A percentile compares a stretch with the other conserved stretches of the same genome.
Conservation (phyloP, 768 basidiomycete genomes). For the Gymnopilus junonius region DNA sequence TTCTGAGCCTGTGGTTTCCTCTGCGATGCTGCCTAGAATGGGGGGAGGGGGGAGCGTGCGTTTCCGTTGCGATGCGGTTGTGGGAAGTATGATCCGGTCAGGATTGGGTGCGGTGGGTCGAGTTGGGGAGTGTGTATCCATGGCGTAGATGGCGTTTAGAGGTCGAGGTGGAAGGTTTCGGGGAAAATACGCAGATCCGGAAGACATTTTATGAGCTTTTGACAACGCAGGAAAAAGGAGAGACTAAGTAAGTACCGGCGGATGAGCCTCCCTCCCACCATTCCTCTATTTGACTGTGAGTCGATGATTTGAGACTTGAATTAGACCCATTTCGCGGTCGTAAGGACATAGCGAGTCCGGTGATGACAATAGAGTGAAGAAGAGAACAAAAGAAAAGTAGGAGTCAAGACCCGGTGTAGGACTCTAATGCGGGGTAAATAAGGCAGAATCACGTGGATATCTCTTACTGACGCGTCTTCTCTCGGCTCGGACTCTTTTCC, state of each 20-base stretch:
- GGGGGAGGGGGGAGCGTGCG: too few relatives aligned
- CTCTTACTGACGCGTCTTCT: too few relatives aligned
- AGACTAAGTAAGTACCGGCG: slow-evolving; percentile 17
- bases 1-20: slow-evolving; percentile 23
- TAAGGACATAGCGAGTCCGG: slow-evolving; percentile 16
- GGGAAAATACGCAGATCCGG: not conserved
- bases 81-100: too few relatives aligned
- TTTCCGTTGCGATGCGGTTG: too few relatives aligned
- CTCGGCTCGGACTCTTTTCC: too few relatives aligned
- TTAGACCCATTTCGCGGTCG: slow-evolving; percentile 20
- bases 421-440: not conserved
- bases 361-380: slow-evolving; percentile 21
- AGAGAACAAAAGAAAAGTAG: not conserved
- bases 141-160: not conserved
- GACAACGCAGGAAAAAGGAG: not conserved
- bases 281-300: slow-evolving; percentile 18
- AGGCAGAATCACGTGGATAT: slow-evolving; percentile 6
- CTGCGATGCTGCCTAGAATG: slow-evolving; percentile 27
- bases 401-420: not conserved
- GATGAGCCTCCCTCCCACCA: slow-evolving; percentile 31
- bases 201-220: slow-evolving; percentile 11
- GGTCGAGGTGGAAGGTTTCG: not conserved
- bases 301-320: slow-evolving; percentile 14
- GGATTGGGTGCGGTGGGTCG: not conserved
- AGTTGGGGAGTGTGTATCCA: not conserved